Evolutionary conservation across 768 basidiomycete species (phyloP).

Genomic region (Naganishia vishniacii): DNA sequence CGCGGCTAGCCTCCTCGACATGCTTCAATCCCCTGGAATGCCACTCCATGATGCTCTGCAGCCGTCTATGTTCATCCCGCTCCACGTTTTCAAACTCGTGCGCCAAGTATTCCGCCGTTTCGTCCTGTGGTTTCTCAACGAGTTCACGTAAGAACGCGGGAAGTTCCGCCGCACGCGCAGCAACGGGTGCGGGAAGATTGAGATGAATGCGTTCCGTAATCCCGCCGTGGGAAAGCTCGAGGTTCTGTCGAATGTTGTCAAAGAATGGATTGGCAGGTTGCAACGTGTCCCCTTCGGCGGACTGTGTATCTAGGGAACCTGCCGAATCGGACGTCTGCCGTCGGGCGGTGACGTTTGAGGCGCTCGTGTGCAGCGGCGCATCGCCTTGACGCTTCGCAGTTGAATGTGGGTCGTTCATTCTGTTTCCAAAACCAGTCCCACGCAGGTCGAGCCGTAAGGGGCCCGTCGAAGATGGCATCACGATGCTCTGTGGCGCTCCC

Average conservation of each 20-base stretch:
- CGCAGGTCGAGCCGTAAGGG: conserved; percentile 7
- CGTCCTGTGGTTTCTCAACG: conserved; percentile 55
- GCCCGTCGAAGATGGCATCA: not conserved
- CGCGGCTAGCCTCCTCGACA: not conserved
- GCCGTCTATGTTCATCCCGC: conserved; percentile 76
- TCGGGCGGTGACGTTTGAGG: conserved; percentile 6
- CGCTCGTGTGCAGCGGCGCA: not conserved
- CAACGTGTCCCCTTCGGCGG: conserved; percentile 35
- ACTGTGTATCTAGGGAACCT: conserved; percentile 29
- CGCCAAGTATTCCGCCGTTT: conserved; percentile 73
- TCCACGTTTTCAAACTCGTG: conserved; percentile 92
- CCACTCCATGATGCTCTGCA: conserved; percentile 87
- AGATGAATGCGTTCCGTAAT: conserved; percentile 76
- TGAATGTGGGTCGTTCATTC: not conserved
- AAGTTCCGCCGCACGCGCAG: conserved; percentile 62
- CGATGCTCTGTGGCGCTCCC: conserved; percentile 1
- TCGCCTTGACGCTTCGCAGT: not conserved
- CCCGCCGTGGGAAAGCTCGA: conserved; percentile 63
- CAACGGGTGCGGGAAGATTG: conserved; percentile 52
- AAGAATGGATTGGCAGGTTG: conserved; percentile 81
- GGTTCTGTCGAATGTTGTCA: conserved; percentile 65
- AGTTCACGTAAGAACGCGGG: conserved; percentile 74
- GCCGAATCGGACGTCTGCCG: not conserved
- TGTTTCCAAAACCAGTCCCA: not conserved
- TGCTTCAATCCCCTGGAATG: conserved; percentile 58